Evolutionary conservation across 2,329 filamentous ascomycete species (phyloP).

Genomic region (Seiridium cupressi): DNA sequence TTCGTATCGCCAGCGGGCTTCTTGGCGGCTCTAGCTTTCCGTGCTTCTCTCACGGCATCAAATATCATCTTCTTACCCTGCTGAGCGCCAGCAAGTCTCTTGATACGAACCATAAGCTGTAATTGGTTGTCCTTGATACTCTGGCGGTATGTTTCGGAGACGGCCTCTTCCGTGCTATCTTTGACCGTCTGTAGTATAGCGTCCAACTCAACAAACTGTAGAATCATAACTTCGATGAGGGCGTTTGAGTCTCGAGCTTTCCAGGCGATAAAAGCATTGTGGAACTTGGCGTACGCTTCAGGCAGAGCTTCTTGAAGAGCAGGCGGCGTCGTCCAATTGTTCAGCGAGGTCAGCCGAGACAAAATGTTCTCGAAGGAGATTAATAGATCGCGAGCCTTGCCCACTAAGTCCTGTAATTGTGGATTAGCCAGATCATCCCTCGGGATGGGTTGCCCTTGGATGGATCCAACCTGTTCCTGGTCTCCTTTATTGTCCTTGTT

Average conservation of each 20-base stretch:
- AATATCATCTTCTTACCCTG: constrained; percentile 71
- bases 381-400: constrained; percentile 74
- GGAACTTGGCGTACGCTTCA: constrained; percentile 70
- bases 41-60: constrained; percentile 70
- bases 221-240: constrained; percentile 80
- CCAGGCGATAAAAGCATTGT: constrained; percentile 80
- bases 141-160: constrained; percentile 73
- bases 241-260: constrained; percentile 77
- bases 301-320: constrained; percentile 62
- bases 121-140: constrained; percentile 81
- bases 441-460: constrained; percentile 40
- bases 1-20: constrained; percentile 68
- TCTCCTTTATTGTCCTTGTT: constrained; percentile 65
- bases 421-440: constrained; percentile 58
- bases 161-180: constrained; percentile 70
- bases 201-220: constrained; percentile 81
- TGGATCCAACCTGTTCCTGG: constrained; percentile 54
- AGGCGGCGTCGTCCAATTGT: constrained; percentile 65
- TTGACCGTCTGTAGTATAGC: constrained; percentile 83
- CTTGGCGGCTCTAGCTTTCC: constrained; percentile 62
- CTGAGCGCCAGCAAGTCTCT: constrained; percentile 71
- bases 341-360: constrained; percentile 62
- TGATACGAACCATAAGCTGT: constrained; percentile 76
- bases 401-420: constrained; percentile 68
- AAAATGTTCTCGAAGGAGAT: constrained; percentile 76